These are phyloP conservation scores for Lasiodiplodia sp. DNA, from an alignment of 2,329 filamentous ascomycete genomes.

Conservation along the genomic window DNA sequence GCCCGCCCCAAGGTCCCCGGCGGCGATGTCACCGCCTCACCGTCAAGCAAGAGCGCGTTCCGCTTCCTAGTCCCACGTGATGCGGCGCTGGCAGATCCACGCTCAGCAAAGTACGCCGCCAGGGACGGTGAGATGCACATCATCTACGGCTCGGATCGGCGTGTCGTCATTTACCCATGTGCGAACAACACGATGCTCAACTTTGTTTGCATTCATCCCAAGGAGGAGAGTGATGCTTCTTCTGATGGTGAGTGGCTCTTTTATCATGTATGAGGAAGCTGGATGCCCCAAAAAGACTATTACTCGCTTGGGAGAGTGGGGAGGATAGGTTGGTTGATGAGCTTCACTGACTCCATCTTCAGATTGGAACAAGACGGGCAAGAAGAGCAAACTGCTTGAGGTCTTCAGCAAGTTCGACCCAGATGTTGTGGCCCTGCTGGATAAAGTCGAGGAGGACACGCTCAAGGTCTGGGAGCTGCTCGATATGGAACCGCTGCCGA, in stretches of 20 bases:
- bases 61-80: conserved; percentile 62
- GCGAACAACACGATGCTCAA: conserved; percentile 56
- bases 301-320: background rate
- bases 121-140: conserved; percentile 52
- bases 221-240: conserved; percentile 31
- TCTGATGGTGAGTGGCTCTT: conserved; percentile 1
- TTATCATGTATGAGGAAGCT: background rate
- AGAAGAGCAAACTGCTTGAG: conserved; percentile 49
- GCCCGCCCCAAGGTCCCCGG: conserved; percentile 41
- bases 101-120: conserved; percentile 47
- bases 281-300: background rate
- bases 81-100: conserved; percentile 49
- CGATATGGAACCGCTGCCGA: conserved; percentile 65
- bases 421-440: conserved; percentile 44
- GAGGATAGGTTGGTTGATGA: background rate
- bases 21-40: conserved; percentile 47
- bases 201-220: conserved; percentile 53
- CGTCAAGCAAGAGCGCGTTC: conserved; percentile 64
- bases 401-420: conserved; percentile 49
- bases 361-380: conserved; percentile 49
- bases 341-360: too few species aligned
- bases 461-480: conserved; percentile 49
- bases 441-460: conserved; percentile 48
- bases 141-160: conserved; percentile 52
- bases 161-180: conserved; percentile 58